Conservation (phyloP, 805 yeast genomes). For the Pichia paraexigua region DNA sequence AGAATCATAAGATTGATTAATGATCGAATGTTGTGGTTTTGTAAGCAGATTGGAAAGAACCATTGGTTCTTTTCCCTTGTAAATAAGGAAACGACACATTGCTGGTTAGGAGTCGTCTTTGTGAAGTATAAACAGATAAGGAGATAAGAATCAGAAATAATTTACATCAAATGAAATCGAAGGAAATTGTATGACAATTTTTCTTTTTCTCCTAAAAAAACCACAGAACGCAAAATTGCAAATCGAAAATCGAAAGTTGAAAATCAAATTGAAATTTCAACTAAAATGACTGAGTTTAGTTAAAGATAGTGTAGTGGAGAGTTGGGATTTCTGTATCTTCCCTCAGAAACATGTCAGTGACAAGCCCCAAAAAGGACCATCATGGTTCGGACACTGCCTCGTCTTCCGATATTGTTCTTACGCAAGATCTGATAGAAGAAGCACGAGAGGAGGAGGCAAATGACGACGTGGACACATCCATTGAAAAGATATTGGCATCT, state of each 20-base stretch:
- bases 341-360: not conserved
- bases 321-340: no score
- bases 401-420: not conserved
- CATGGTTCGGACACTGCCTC: not conserved
- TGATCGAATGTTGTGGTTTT: conserved; percentile 93
- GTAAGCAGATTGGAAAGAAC: conserved; percentile 80
- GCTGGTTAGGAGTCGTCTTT: no score
- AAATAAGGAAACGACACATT: conserved; percentile 88
- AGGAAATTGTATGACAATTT: no score
- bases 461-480: conserved; percentile 1
- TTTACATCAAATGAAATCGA: no score
- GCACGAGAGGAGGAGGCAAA: conserved; percentile 1
- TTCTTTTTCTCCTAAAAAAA: no score
- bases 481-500: conserved; percentile 2
- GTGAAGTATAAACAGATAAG: not conserved
- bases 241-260: no score
- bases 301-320: no score
- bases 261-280: no score
- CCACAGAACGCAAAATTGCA: no score
- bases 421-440: not conserved
- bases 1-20: conserved; percentile 91
- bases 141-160: not conserved
- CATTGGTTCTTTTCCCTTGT: conserved; percentile 85
- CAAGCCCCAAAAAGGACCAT: not conserved
- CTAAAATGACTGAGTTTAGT: no score